Base-by-base conservation (phyloP, 2,329 filamentous ascomycete genomes). In the Purpureocillium takamizusanense region DNA sequence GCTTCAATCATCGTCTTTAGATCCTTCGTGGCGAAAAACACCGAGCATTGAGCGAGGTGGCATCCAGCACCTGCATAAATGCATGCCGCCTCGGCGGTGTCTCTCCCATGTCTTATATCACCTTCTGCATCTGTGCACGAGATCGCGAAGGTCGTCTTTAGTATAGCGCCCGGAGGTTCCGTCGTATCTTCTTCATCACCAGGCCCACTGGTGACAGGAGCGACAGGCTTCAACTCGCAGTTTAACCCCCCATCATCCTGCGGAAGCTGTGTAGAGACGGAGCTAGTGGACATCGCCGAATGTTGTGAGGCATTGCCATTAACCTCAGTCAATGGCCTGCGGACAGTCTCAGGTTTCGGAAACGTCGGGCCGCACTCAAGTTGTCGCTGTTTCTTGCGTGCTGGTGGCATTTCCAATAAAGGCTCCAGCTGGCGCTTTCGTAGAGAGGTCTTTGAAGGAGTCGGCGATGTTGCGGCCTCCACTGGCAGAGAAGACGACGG, bases 11-110 rank as follows among this genome's bases (percentile, higher is more conserved):
- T 9, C 56, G 28, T 56, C 3, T 49, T 41, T 11, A 64, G 50
- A 13, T 72, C 60, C 36, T 59, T 65, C 0, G 64, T 62, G 0
- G 66, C 57, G 2, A 74, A 50, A 2, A 75, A 43, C 25, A 75
- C 46, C 0, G 53, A 50, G 28, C 46, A 57, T 13, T 52, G 54
- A 0, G 50, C 46, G 16, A 76, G 47, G 2, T 53, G 49, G 42
- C 72, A 75, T 8, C 52, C 39, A 1, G 46, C 31, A 4, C 54
- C 53, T 8, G 51, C 54, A 28, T 59, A 54, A 2, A 44, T 42
- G 42, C 68, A 72, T 11, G 28, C 10, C 21, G 12, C 8, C 27
- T 8, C 13, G 28, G 7, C 12, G 6, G 6, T 4, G 11, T 30
- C 11, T 6, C 4, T 6, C 5, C 28, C 28, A 13, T 13, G n/a